Base-by-base conservation (phyloP, 257 asterid species). In the Fraxinus excelsior region DNA sequence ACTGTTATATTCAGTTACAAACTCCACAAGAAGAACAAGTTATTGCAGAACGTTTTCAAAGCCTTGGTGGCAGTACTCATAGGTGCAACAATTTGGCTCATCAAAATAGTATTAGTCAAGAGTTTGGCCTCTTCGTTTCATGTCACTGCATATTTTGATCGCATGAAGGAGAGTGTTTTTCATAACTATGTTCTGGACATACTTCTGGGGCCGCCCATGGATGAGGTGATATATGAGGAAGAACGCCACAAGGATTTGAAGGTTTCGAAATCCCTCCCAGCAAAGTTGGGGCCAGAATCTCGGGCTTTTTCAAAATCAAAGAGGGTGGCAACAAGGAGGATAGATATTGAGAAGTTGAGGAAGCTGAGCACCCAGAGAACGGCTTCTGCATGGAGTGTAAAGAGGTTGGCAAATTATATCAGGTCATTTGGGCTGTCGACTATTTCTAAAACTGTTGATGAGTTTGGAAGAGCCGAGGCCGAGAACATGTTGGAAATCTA, bases 81-180 rank as follows among this genome's bases (percentile, higher is more conserved):
- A 2, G 87, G 81, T 29, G 91, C 90, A 74, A 83, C 92, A 44
- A 78, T 88, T 19, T 90, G 94, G 92, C 86, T 86, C 16, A 8
- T 90, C 71, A 90, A 90, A 78, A 90, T 88, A 60, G 64, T 90
- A 25, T 60, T 86, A 14, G 91, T 90, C 68, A 89, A 87, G 25
- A 79, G 83, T 23, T 26, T 89, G 26, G 91, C 91, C 0, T 86
- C 94, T 1, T 89, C 91, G 0, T 89, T 89, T 85, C 91, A 87
- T 71, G 91, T 89, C 10, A 42, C 90, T 1, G 85, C 90, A 11
- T 89, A 87, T 80, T 89, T 89, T 38, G 91, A 87, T 82, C 84
- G 91, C 10, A 89, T 88, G 90, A 84, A 86, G 84, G 91, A 86
- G 85, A 86, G 89, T 64, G 87, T 88, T 31, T 88, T 88, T 67